Base-by-base conservation (phyloP, 192 early-diverging fungal genomes). In the Phlyctochytrium arcticum region DNA sequence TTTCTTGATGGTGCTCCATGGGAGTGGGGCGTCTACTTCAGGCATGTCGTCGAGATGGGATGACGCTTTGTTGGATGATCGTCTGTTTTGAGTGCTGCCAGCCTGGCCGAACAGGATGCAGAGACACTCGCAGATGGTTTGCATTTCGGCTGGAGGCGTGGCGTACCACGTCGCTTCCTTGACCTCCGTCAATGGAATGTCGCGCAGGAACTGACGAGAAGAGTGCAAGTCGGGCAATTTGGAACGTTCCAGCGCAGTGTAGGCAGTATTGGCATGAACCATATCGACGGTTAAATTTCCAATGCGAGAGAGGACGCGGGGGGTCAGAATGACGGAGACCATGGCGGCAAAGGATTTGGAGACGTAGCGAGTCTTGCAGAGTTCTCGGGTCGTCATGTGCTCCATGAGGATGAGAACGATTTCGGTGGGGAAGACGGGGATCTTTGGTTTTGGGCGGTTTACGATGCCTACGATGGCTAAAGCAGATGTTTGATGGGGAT, bases 51-150 rank as follows among this genome's bases (percentile, higher is more conserved):
- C 15, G 23, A 19, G n/a, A 12, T 54, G 30, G 19, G 19, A 48
- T 44, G 23, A 36, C n/a, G 19, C 23, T 36, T 36, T n/a, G 42
- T 21, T 44, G 15, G 42, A n/a, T 21, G 21, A 10, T 19, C 17
- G 47, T 17, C 21, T 17, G 58, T 56, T 39, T 1, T 21, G 30
- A 15, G 32, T 35, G 15, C 49, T 12, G 50, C 30, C 17, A 27
- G 17, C 30, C 4, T 27, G 19, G 29, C 71, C 78, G 49, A 75
- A 59, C 10, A 82, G 69, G 35, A 75, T 73, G 51, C 65, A 69
- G 19, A 82, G 62, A 49, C 80, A 82, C 67, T 82, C 80, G 65
- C 80, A 82, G 19, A 82, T 70, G 23, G 68, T 73, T 42, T 74
- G 73, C 35, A 82, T 57, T 48, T 82, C 80, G 31, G 57, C 61